These are phyloP conservation scores for Digitaria exilis DNA, from an alignment of 202 grass and related monocot species.

Conservation along the genomic window DNA sequence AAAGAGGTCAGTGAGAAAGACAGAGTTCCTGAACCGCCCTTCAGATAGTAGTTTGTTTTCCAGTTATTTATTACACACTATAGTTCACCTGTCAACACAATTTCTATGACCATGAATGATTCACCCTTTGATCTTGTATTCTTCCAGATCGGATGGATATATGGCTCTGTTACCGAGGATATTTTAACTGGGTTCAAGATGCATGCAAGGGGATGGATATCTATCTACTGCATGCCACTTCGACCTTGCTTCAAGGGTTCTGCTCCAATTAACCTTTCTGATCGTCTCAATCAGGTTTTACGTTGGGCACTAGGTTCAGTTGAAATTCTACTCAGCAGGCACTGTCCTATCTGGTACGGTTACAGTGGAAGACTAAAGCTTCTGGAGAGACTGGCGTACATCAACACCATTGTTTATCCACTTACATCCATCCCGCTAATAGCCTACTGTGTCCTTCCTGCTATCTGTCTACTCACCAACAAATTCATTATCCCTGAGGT, in stretches of 20 bases:
- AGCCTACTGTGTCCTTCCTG: conserved; percentile 94
- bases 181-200: conserved; percentile 98
- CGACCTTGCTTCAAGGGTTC: conserved; percentile 98
- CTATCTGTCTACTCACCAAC: conserved; percentile 75
- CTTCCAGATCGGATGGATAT: conserved; percentile 98
- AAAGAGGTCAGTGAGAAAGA: conserved; percentile 79
- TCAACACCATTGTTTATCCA: conserved; percentile 98
- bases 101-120: conserved; percentile 5
- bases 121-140: conserved; percentile 8
- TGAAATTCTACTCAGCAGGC: conserved; percentile 96
- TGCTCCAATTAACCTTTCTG: conserved; percentile 98
- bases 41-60: not conserved
- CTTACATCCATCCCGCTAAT: conserved; percentile 92
- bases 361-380: conserved; percentile 88
- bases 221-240: conserved; percentile 96
- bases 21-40: not conserved
- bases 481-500: conserved; percentile 99
- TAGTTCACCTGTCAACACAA: not conserved
- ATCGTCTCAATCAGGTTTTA: conserved; percentile 97
- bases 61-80: not conserved
- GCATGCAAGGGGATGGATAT: conserved; percentile 95
- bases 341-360: conserved; percentile 99
- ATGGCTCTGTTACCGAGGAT: conserved; percentile 92
- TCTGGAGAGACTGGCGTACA: conserved; percentile 94
- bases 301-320: conserved; percentile 96